These are phyloP conservation scores for Boletellus ananiceps DNA, from an alignment of 768 basidiomycete genomes.

Conservation along the genomic window DNA sequence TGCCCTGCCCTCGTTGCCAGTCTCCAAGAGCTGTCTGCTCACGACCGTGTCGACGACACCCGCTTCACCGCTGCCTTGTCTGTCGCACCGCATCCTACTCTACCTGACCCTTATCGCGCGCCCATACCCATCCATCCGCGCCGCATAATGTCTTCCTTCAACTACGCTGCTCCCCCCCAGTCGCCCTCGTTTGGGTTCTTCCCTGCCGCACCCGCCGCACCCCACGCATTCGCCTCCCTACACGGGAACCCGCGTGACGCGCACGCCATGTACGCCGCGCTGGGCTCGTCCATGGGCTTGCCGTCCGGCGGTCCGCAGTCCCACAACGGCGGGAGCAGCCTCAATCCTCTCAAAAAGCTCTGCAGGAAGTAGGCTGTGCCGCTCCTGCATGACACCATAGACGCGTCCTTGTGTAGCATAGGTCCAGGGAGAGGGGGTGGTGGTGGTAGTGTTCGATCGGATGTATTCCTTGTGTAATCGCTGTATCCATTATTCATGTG, in stretches of 20 bases:
- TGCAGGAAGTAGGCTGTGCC: conserved; percentile 26
- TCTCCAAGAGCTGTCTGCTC: conserved; percentile 3
- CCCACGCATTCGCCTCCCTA: conserved; percentile 53
- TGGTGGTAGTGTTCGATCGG: background rate
- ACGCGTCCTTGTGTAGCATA: conserved; percentile 24
- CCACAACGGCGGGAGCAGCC: conserved; percentile 21
- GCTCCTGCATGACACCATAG: too few relatives aligned
- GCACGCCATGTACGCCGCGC: conserved; percentile 55
- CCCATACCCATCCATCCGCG: conserved; percentile 4
- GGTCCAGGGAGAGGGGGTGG: background rate
- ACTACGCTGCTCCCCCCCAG: conserved; percentile 40
- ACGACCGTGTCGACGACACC: too few relatives aligned
- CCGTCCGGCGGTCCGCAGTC: conserved; percentile 22
- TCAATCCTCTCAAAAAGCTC: conserved; percentile 34
- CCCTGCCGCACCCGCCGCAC: conserved; percentile 48
- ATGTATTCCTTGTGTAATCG: background rate
- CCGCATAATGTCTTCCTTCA: conserved; percentile 40
- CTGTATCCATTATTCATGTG: background rate
- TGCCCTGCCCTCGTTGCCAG: background rate
- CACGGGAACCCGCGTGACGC: conserved; percentile 59
- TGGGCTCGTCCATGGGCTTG: conserved; percentile 31
- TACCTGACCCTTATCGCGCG: conserved; percentile 9
- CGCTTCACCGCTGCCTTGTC: too few relatives aligned
- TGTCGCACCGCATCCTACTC: background rate
- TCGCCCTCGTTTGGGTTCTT: conserved; percentile 60